phyloP scores from a whole-genome alignment of 768 basidiomycete species.

The Tephrocybe sp. region DNA sequence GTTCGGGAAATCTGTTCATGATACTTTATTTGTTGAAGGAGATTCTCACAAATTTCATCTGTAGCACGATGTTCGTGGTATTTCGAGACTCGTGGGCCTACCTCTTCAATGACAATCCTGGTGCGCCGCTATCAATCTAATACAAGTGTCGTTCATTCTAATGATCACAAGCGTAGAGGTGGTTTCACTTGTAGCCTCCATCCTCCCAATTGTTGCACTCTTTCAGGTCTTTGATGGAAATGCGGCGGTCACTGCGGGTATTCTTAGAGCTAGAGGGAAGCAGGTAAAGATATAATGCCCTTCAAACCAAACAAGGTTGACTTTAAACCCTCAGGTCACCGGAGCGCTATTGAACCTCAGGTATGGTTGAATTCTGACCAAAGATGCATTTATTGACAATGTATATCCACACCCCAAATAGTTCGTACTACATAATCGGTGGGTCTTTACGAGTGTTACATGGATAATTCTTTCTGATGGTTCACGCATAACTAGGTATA shows the following conservation, averaged over 20 bases:
- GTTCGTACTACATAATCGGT: slow-evolving; percentile 79
- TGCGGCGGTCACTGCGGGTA: slow-evolving; percentile 63
- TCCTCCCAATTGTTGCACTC: slow-evolving; percentile 72
- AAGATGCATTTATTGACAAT: background rate
- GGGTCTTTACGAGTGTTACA: slow-evolving; percentile 13
- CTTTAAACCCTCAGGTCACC: slow-evolving; percentile 40
- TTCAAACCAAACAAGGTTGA: background rate
- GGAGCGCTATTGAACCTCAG: slow-evolving; percentile 80
- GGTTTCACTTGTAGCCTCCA: slow-evolving; percentile 58
- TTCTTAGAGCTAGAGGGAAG: slow-evolving; percentile 82
- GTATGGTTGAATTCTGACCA: no score
- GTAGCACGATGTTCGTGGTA: slow-evolving; percentile 25
- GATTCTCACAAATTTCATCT: background rate
- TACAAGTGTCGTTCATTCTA: background rate
- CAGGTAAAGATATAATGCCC: slow-evolving; percentile 45
- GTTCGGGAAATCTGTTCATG: slow-evolving; percentile 26
- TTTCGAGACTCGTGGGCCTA: slow-evolving; percentile 69
- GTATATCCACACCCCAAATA: slow-evolving; percentile 13
- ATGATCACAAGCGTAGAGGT: slow-evolving; percentile 35
- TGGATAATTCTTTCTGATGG: background rate
- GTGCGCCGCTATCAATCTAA: slow-evolving; percentile 31
- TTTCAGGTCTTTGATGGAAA: slow-evolving; percentile 87
- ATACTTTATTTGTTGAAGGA: no score
- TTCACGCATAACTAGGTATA: slow-evolving; percentile 42
- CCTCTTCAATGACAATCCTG: slow-evolving; percentile 68